A percentile compares a stretch with the other conserved stretches of the same genome.
phyloP scores from a whole-genome alignment of 176 grass and related monocot species.

The bread wheat (Triticum aestivum) region IWGSC_CS_RefSeq_v2.1 NC_057807.1:558388128-558388627 shows the following conservation, averaged over 20 bases:
- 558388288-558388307: conserved; percentile 10
- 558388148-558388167: background rate
- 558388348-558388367: conserved; percentile 5
- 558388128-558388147: background rate
- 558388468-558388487: background rate
- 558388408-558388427: background rate
- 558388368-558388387: background rate
- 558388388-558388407: background rate
- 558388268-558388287: background rate
- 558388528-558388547: conserved; percentile 17
- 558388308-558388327: conserved; percentile 7
- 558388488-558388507: background rate
- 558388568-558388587: conserved; percentile 11
- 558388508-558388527: conserved; percentile 1
- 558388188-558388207: background rate
- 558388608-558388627: conserved; percentile 79
- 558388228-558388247: background rate
- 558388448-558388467: background rate
- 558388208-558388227: background rate
- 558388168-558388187: background rate
- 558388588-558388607: conserved; percentile 52
- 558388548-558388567: background rate
- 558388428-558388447: background rate
- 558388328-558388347: background rate
- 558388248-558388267: background rate